Conservation (phyloP, 1,284 basidiomycete species). For the Boletus smithii region DNA sequence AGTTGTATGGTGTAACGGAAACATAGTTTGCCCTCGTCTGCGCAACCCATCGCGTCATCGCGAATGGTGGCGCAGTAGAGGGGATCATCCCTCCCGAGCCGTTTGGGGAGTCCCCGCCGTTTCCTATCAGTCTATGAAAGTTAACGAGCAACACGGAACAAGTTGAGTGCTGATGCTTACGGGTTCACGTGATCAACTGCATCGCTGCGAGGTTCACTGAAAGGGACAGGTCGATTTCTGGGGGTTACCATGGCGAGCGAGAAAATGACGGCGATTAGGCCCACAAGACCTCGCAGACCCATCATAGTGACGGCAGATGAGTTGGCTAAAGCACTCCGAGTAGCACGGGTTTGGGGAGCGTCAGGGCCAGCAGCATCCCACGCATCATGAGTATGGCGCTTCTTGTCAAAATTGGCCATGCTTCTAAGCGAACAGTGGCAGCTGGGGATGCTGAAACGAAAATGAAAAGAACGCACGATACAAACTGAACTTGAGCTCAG, state of each 20-base stretch:
- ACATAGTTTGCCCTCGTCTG: slow-evolving; percentile 73
- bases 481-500: too few species aligned
- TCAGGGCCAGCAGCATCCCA: not conserved
- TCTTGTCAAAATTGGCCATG: slow-evolving; percentile 8
- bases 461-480: not conserved
- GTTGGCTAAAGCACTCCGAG: not conserved
- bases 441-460: not conserved
- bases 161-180: slow-evolving; percentile 33
- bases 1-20: slow-evolving; percentile 76
- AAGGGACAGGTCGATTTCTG: slow-evolving; percentile 11
- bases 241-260: slow-evolving; percentile 6
- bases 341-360: not conserved
- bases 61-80: slow-evolving; percentile 75
- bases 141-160: not conserved
- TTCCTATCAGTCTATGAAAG: slow-evolving; percentile 57
- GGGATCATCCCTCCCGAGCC: slow-evolving; percentile 69
- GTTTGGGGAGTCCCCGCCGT: slow-evolving; percentile 67
- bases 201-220: slow-evolving; percentile 37
- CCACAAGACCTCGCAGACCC: slow-evolving; percentile 14
- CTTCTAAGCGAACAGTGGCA: not conserved
- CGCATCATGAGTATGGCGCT: not conserved
- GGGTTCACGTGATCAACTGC: slow-evolving; percentile 54
- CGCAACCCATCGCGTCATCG: slow-evolving; percentile 78
- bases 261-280: slow-evolving; percentile 15
- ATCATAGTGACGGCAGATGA: slow-evolving; percentile 1